These are phyloP conservation scores for Aspergillus cavernicola DNA, from an alignment of 495 filamentous ascomycete genomes.

Conservation along the genomic window DNA sequence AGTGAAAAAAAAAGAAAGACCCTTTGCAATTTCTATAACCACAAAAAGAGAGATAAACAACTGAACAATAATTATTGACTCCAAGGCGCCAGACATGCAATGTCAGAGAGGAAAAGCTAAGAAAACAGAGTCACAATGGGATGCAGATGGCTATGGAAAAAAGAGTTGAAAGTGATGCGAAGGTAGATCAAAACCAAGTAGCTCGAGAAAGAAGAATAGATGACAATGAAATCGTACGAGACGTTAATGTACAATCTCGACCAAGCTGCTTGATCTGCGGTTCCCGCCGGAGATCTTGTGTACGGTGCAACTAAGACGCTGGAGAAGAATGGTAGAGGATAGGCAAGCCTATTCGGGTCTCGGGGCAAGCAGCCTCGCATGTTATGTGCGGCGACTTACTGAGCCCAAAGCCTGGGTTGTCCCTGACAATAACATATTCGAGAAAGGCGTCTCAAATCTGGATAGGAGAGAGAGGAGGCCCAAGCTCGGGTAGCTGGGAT, in stretches of 20 bases:
- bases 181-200: neutral
- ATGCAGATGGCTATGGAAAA: neutral
- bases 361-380: neutral
- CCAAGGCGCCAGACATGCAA: constrained; percentile 27
- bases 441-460: constrained; percentile 33
- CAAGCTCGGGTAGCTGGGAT: constrained; percentile 58
- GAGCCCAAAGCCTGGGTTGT: neutral
- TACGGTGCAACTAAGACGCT: neutral
- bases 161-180: neutral
- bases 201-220: constrained; percentile 3
- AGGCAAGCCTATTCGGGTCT: constrained; percentile 18
- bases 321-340: neutral
- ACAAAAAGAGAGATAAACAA: constrained; percentile 8
- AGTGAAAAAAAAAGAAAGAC: constrained; percentile 1
- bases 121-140: neutral
- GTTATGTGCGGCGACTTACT: neutral
- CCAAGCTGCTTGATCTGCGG: constrained; percentile 15
- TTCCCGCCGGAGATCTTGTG: constrained; percentile 19
- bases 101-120: neutral
- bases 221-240: neutral
- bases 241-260: constrained; percentile 4
- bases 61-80: constrained; percentile 18
- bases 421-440: neutral
- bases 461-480: constrained; percentile 71
- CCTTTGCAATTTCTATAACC: constrained; percentile 19